A percentile compares a stretch with the other conserved stretches of the same genome.
Conservation (phyloP, 495 filamentous ascomycete species). For the Aspergillus ostianus region DNA sequence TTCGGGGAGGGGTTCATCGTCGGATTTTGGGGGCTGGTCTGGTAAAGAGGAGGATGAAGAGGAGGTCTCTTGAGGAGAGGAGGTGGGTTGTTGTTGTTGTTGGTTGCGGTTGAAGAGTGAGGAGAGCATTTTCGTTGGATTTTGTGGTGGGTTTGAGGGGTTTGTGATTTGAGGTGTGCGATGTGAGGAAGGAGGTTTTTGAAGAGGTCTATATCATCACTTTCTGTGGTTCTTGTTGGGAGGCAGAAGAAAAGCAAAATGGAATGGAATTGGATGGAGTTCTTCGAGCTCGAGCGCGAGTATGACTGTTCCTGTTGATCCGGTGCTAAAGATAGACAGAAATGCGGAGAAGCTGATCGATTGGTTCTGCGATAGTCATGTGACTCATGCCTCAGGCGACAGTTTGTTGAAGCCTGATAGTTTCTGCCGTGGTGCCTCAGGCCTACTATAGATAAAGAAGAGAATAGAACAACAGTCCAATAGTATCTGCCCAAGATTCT, state of each 20-base stretch:
- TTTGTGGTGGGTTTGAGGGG: too few species aligned
- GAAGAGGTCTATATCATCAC: conserved; percentile 4
- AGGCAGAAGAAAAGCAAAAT: conserved; percentile 17
- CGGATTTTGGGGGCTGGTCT: too few species aligned
- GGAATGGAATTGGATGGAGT: neutral
- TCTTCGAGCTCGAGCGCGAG: neutral
- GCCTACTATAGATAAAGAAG: too few species aligned
- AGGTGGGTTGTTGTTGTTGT: conserved; percentile 12
- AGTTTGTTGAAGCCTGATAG: too few species aligned
- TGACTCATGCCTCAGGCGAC: conserved; percentile 8
- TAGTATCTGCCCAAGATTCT: neutral
- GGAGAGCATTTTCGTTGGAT: neutral
- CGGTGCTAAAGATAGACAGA: neutral
- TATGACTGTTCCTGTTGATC: conserved; percentile 1
- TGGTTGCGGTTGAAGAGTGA: neutral
- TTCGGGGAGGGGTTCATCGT: conserved; percentile 1
- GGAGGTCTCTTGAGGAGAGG: neutral
- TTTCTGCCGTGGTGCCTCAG: too few species aligned
- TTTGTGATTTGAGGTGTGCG: conserved; percentile 4
- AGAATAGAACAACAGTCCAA: neutral
- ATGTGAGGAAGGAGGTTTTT: conserved; percentile 20
- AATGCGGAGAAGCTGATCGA: conserved; percentile 1
- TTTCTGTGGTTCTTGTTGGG: conserved; percentile 2
- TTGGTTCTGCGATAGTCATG: conserved; percentile 1
- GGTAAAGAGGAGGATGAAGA: too few species aligned